A percentile compares a stretch with the other conserved stretches of the same genome.
These are phyloP conservation scores for Athelia sp. DNA, from an alignment of 1,284 basidiomycete genomes.

Conservation along the genomic window DNA sequence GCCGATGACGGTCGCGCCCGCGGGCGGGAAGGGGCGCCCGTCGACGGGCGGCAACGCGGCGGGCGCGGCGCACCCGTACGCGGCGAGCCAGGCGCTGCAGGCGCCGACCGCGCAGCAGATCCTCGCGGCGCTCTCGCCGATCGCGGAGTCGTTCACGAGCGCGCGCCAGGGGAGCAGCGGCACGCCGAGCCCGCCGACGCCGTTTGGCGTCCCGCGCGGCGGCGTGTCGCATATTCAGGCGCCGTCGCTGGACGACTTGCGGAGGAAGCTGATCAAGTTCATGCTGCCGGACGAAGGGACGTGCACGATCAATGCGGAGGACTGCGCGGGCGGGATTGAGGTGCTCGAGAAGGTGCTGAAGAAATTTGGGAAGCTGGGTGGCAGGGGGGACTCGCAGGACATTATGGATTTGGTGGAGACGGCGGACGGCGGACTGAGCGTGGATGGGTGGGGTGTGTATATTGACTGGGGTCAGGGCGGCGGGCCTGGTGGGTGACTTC, in stretches of 20 bases:
- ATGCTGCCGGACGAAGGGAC: slow-evolving; percentile 75
- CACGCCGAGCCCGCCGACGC: slow-evolving; percentile 44
- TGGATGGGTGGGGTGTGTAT: slow-evolving; percentile 88
- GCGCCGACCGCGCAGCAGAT: slow-evolving; percentile 27
- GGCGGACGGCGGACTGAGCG: slow-evolving; percentile 63
- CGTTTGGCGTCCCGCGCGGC: slow-evolving; percentile 50
- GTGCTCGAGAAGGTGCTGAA: slow-evolving; percentile 82
- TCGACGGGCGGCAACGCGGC: slow-evolving; percentile 24
- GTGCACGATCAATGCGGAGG: slow-evolving; percentile 74
- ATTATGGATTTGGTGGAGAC: slow-evolving; percentile 46
- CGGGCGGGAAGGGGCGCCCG: slow-evolving; percentile 31
- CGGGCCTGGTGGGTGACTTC: slow-evolving; percentile 41
- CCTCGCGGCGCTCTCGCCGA: slow-evolving; percentile 54
- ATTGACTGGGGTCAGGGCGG: slow-evolving; percentile 54
- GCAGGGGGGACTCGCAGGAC: slow-evolving; percentile 31
- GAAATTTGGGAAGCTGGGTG: slow-evolving; percentile 77
- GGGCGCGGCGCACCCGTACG: slow-evolving; percentile 45
- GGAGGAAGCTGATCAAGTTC: slow-evolving; percentile 83
- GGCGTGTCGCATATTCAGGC: slow-evolving; percentile 38
- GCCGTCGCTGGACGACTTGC: slow-evolving; percentile 71
- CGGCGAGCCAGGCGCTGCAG: slow-evolving; percentile 38
- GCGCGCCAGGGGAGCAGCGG: too few relatives aligned
- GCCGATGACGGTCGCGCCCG: slow-evolving; percentile 24
- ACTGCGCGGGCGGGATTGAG: slow-evolving; percentile 77
- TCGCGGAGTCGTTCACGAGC: slow-evolving; percentile 63